Percentiles rank a stretch among this genome's conserved stretches.
Evolutionary conservation across 148 eudicot genomes (phyloP).

Genomic region (Mesembryanthemum crystallinum): DNA sequence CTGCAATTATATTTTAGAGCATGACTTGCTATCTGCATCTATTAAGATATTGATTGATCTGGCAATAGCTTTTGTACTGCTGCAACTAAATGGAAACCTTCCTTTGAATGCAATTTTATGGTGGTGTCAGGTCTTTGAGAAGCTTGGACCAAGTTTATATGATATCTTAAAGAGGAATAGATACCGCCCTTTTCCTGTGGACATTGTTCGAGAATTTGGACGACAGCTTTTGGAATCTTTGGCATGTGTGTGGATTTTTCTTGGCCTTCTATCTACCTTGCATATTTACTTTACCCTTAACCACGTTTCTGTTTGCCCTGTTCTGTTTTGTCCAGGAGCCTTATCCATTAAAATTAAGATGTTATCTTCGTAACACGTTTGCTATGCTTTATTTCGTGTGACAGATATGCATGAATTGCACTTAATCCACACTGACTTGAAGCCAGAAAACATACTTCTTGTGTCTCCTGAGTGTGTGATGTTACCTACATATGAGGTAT

Average conservation of each 20-base stretch:
- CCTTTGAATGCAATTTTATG: conserved; percentile 51
- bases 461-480: conserved; percentile 71
- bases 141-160: conserved; percentile 98
- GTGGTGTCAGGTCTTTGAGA: conserved; percentile 91
- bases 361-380: conserved; percentile 22
- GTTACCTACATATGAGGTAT: conserved; percentile 80
- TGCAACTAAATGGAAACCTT: conserved; percentile 41
- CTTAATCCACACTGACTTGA: conserved; percentile 89
- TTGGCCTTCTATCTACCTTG: conserved; percentile 35
- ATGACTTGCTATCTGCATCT: not conserved
- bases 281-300: conserved; percentile 20
- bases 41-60: conserved; percentile 18
- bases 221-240: conserved; percentile 97
- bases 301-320: conserved; percentile 10
- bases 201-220: conserved; percentile 92
- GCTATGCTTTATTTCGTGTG: conserved; percentile 29
- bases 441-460: conserved; percentile 95
- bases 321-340: conserved; percentile 16
- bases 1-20: not conserved
- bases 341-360: not conserved
- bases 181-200: conserved; percentile 82
- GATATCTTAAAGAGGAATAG: conserved; percentile 84
- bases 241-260: conserved; percentile 83
- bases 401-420: conserved; percentile 91
- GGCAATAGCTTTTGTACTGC: conserved; percentile 27